Conservation (phyloP, 176 grass and related monocot genomes). For the Stipa capillata region DNA sequence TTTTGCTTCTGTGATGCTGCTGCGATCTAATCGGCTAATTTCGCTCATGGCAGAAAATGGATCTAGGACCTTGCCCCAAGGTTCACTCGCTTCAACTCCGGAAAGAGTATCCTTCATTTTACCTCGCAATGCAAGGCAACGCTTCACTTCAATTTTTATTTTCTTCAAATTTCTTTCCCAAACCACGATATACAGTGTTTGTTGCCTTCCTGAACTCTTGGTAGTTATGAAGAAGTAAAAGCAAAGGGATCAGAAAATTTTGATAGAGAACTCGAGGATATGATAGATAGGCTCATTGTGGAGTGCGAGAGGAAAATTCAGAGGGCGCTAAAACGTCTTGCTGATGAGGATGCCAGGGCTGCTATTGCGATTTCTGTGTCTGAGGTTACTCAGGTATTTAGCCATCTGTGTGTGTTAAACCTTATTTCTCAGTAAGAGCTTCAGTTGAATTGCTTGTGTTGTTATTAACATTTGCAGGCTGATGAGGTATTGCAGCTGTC, state of each 20-base stretch:
- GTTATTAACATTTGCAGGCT: conserved; percentile 37
- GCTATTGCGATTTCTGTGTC: conserved; percentile 96
- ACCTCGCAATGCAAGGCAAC: background rate
- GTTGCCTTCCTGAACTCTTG: conserved; percentile 52
- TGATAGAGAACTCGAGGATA: conserved; percentile 79
- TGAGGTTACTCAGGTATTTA: conserved; percentile 75
- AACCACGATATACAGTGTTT: background rate
- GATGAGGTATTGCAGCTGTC: conserved; percentile 66
- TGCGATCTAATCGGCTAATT: background rate
- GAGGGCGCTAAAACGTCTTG: conserved; percentile 84
- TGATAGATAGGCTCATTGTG: conserved; percentile 91
- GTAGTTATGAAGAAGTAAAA: conserved; percentile 86
- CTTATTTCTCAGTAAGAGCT: background rate
- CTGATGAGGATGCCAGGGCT: conserved; percentile 83
- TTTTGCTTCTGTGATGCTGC: background rate
- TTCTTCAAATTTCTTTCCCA: background rate
- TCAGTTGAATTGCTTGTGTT: background rate
- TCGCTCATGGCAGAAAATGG: conserved; percentile 77
- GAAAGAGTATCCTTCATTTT: conserved; percentile 87
- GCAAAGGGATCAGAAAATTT: conserved; percentile 59
- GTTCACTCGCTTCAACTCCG: conserved; percentile 82
- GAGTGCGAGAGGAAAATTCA: conserved; percentile 98
- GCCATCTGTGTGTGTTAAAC: background rate
- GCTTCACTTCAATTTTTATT: background rate
- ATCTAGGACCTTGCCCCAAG: conserved; percentile 83